Evolutionary conservation across 352 stramenopile species (phyloP), one percentile per base, ranked within the genome.

Genomic region (Halophytophthora polymorphica): DNA sequence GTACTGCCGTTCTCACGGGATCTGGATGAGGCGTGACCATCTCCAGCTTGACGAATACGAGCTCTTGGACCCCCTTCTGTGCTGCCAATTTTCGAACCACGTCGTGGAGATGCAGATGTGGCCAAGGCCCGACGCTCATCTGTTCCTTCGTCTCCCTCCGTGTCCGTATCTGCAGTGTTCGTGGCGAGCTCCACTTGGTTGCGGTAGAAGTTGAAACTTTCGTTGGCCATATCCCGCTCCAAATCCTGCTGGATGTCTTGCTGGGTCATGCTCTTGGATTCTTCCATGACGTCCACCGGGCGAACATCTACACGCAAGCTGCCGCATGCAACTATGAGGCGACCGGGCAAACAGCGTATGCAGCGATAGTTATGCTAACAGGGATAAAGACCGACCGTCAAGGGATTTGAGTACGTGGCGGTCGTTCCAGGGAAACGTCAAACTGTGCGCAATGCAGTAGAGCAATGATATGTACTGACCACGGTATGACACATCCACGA

Each of bases 371-470:
- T n/a, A n/a, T n/a, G n/a, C n/a, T 25, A n/a, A 22, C 8, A 12
- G 21, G 3, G 37, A 13, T 38, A 34, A 21, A 58, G 2, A 19
- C 5, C 17, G 13, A 64, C 77, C 77, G 53, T 83, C 58, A 15
- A 88, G 64, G 3, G 66, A 50, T 55, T 80, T 83, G n/a, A 87
- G 56, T 6, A 72, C 23, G 46, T 84, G 56, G 19, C 53, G 49
- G n/a, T 71, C 59, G 7, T 84, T 73, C 42, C 60, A 70, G 13
- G 59, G 46, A 34, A 76, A 86, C 1, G 76, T 90, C 35, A 90
- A 53, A 45, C 70, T 79, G 49, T 88, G 73, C 54, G 77, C 81
- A 58, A 88, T 90, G 51, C 76, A 90, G 61, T 84, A 90, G 3
- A 90, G 60, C 50, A 90, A 41, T 45, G 79, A 83, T n/a, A 90